A percentile compares a stretch with the other conserved stretches of the same genome.
These are phyloP conservation scores for Chaetomium cochliodes DNA, from an alignment of 495 filamentous ascomycete genomes.

Conservation along the genomic window DNA sequence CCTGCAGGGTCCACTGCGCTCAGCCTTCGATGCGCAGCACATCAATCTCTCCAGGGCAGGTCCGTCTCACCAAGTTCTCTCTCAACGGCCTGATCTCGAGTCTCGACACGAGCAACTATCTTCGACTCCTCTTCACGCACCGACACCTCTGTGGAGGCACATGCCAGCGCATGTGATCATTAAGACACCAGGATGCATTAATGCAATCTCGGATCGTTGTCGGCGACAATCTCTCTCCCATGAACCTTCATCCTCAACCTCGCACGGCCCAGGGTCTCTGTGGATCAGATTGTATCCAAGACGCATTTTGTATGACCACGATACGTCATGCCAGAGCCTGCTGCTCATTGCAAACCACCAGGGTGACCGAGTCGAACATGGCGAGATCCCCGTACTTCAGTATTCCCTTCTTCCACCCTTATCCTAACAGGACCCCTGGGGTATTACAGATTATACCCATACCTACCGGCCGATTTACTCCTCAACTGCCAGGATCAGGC, in stretches of 20 bases:
- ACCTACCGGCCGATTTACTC: not conserved
- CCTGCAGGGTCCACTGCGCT: not conserved
- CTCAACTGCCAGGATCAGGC: not conserved
- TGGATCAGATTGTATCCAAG: not conserved
- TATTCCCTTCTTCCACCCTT: too few species aligned
- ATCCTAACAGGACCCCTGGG: too few species aligned
- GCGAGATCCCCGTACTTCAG: not conserved
- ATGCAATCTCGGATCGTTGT: slow-evolving; percentile 3
- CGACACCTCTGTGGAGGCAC: not conserved
- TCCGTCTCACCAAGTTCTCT: not conserved
- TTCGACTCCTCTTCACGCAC: not conserved
- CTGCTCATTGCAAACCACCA: not conserved
- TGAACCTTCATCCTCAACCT: not conserved
- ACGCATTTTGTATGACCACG: not conserved
- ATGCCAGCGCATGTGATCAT: not conserved
- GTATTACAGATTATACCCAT: not conserved
- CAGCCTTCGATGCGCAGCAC: not conserved
- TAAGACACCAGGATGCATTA: not conserved
- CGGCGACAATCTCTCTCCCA: not conserved
- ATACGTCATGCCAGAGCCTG: not conserved
- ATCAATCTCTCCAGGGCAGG: not conserved
- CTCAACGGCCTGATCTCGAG: not conserved
- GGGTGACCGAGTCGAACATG: not conserved
- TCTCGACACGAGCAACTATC: not conserved
- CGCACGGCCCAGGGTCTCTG: not conserved